Evolutionary conservation across 768 basidiomycete genomes (phyloP).

Genomic region (Dacryopinax spathularia): DNA sequence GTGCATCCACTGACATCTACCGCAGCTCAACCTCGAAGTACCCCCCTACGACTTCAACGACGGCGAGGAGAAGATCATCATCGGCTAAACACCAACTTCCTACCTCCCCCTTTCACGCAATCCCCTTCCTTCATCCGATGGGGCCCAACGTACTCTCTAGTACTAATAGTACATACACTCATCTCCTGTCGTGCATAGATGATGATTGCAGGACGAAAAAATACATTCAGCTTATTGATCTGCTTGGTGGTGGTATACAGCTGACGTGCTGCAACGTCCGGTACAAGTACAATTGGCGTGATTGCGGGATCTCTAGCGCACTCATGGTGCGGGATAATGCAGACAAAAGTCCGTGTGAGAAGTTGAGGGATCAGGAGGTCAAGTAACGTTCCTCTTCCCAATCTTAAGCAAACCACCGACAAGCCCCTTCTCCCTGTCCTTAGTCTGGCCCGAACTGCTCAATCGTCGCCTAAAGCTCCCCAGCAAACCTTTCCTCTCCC

Average conservation of each 20-base stretch:
- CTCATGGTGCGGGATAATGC: not conserved
- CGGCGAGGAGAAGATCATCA: constrained; percentile 67
- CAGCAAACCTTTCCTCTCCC: not conserved
- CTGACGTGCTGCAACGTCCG: not conserved
- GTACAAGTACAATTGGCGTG: too few species aligned
- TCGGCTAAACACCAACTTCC: constrained; percentile 58
- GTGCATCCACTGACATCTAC: constrained; percentile 9
- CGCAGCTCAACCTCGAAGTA: constrained; percentile 83
- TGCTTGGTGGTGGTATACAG: too few species aligned
- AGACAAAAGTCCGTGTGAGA: too few species aligned
- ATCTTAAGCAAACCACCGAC: not conserved
- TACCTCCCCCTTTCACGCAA: not conserved
- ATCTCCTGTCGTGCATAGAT: not conserved
- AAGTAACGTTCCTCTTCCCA: not conserved
- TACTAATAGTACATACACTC: not conserved
- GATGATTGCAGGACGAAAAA: not conserved
- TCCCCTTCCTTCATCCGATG: not conserved
- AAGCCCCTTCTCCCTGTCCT: not conserved
- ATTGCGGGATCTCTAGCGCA: too few species aligned
- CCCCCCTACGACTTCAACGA: constrained; percentile 81
- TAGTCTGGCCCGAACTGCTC: not conserved
- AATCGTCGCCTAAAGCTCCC: not conserved
- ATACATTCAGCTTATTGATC: not conserved
- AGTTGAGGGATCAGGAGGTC: not conserved
- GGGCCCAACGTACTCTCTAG: not conserved